Base-by-base conservation (phyloP, 129 eudicot species). In the Ambrosia artemisiifolia region DNA sequence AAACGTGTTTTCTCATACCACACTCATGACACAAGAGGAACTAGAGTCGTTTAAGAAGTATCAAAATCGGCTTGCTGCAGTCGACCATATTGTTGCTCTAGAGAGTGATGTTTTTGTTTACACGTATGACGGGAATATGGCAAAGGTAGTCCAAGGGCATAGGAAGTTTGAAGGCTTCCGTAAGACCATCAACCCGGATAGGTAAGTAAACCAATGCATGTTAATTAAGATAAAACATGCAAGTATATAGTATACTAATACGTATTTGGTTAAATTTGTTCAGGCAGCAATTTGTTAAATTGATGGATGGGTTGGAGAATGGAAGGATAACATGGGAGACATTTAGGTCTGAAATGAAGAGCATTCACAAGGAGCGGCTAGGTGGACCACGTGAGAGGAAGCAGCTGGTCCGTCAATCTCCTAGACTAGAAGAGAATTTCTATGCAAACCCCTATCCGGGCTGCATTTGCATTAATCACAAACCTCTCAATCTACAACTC, bases 101-200 rank as follows among this genome's bases (percentile, higher is more conserved):
- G 91, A 88, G 59, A 90, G 99, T 36, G 96, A 94, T 68, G 93
- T 82, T 14, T 94, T 94, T 75, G 84, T 86, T 34, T 90, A 94
- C 43, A 94, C 99, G 1, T 94, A 94, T 43, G 97, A 94, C n/a
- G 99, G 99, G 24, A 90, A 94, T 78, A 90, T 94, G 98, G 99
- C 99, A 0, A 94, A 94, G 79, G 97, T 91, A n/a, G 97, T 94
- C 57, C 96, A 88, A 65, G 99, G 99, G 12, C 99, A 94, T 70
- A 76, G 99, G 74, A 78, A 78, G 75, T 94, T 90, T 60, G 89
- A 90, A 85, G 99, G 99, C 8, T 90, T 94, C 20, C 83, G 82
- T 19, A 88, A 89, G 86, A 90, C 99, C 2, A 90, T 94, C n/a
- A 88, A 82, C 78, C 99, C 99, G 3, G 84, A 94, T 67, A 70